Evolutionary conservation across 371 early-diverging fungal species (phyloP).

Genomic region (Blakeslea trispora): DNA sequence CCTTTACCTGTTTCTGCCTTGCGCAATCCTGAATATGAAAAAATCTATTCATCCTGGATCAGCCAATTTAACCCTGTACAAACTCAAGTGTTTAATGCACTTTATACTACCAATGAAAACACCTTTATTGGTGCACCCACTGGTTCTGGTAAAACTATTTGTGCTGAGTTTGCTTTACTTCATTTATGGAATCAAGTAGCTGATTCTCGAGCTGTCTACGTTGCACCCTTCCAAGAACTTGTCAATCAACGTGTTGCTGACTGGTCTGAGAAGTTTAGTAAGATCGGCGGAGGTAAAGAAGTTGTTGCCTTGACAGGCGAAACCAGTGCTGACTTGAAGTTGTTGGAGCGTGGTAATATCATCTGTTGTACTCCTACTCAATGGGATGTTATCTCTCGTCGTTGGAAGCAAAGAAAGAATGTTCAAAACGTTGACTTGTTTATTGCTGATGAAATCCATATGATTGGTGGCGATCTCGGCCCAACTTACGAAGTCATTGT

Average conservation of each 20-base stretch:
- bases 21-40: constrained; percentile 71
- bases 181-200: constrained; percentile 72
- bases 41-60: constrained; percentile 62
- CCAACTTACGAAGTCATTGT: constrained; percentile 91
- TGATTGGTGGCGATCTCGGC: constrained; percentile 86
- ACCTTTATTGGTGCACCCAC: constrained; percentile 96
- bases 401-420: constrained; percentile 92
- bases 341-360: constrained; percentile 87
- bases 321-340: constrained; percentile 84
- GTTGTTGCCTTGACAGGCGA: constrained; percentile 95
- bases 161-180: constrained; percentile 94
- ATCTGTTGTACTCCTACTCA: constrained; percentile 96
- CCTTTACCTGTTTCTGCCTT: constrained; percentile 84
- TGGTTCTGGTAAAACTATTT: constrained; percentile 96
- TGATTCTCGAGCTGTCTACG: constrained; percentile 83
- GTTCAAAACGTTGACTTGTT: constrained; percentile 90
- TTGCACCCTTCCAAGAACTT: constrained; percentile 92
- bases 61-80: constrained; percentile 95
- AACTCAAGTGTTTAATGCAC: constrained; percentile 91
- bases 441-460: constrained; percentile 96
- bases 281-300: constrained; percentile 72
- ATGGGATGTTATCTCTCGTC: constrained; percentile 97
- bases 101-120: constrained; percentile 91
- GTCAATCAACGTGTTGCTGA: constrained; percentile 77
- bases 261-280: constrained; percentile 78